phyloP scores from a whole-genome alignment of 176 grass and related monocot genomes.

The Zoysia japonica region DNA sequence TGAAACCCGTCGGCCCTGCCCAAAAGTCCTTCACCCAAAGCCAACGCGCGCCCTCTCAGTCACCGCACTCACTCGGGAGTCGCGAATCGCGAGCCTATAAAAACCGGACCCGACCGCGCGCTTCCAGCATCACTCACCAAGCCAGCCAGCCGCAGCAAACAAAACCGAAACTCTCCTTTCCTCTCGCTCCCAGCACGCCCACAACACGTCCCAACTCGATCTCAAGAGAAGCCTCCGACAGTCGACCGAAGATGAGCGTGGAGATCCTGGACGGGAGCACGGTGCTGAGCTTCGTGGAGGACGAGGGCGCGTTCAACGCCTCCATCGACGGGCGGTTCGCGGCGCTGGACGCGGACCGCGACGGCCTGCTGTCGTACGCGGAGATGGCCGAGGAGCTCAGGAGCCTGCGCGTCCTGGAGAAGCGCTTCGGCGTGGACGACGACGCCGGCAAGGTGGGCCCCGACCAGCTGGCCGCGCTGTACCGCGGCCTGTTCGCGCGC shows the following conservation, averaged over 20 bases:
- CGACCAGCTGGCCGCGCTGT: conserved; percentile 34
- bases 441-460: not conserved
- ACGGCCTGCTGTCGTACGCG: conserved; percentile 57
- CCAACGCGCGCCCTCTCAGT: not conserved
- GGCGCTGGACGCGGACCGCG: conserved; percentile 45
- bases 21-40: not conserved
- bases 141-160: not conserved
- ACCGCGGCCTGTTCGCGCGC: conserved; percentile 52
- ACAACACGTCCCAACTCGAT: not conserved
- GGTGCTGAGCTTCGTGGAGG: conserved; percentile 54
- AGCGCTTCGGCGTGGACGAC: conserved; percentile 64
- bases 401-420: conserved; percentile 51
- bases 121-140: not conserved
- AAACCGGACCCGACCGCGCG: not conserved
- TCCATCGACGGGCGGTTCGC: conserved; percentile 54
- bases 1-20: not conserved
- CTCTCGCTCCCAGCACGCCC: not conserved
- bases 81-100: not conserved
- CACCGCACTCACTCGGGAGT: not conserved
- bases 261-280: conserved; percentile 55
- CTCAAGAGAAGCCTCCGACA: not conserved
- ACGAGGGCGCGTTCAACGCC: conserved; percentile 53
- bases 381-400: conserved; percentile 59
- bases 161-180: not conserved
- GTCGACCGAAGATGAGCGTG: conserved; percentile 48